Evolutionary conservation across 164 flowering plant species (phyloP).

Genomic region (Nelumbo lutea): DNA sequence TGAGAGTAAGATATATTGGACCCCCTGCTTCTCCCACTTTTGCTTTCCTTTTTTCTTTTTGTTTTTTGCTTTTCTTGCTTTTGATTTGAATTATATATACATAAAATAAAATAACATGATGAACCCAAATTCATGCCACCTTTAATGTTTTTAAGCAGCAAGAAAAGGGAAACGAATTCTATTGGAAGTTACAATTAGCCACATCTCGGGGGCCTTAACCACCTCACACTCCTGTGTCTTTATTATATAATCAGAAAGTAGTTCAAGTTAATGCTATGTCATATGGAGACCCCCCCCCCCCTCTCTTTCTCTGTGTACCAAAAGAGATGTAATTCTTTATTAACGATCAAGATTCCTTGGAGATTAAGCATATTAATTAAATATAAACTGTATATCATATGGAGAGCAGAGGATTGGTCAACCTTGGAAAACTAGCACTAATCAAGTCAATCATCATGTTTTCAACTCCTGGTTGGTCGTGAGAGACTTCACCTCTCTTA

Average conservation of each 20-base stretch:
- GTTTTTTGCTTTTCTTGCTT: background rate
- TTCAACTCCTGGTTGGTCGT: conserved; percentile 8
- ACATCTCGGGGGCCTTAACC: conserved; percentile 13
- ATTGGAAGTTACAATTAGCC: conserved; percentile 14
- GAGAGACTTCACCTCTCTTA: conserved; percentile 3
- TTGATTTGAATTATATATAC: too few relatives aligned
- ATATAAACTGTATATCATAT: conserved; percentile 8
- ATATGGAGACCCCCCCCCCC: background rate
- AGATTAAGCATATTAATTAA: background rate
- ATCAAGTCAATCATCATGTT: conserved; percentile 16
- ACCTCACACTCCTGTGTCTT: conserved; percentile 10
- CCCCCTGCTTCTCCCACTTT: background rate
- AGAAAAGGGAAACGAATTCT: conserved; percentile 10
- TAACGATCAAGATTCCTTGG: conserved; percentile 10
- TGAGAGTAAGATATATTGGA: background rate
- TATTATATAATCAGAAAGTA: conserved; percentile 7
- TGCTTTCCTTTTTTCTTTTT: background rate
- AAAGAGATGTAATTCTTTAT: conserved; percentile 1
- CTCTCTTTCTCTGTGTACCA: background rate
- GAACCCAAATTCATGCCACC: conserved; percentile 1
- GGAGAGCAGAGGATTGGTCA: conserved; percentile 20
- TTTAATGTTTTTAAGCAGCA: background rate
- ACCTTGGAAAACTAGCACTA: conserved; percentile 9
- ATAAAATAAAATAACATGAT: background rate
- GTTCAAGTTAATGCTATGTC: background rate